Evolutionary conservation across 306 rosid species (phyloP).

Genomic region (Hippophae gyantsensis): DNA sequence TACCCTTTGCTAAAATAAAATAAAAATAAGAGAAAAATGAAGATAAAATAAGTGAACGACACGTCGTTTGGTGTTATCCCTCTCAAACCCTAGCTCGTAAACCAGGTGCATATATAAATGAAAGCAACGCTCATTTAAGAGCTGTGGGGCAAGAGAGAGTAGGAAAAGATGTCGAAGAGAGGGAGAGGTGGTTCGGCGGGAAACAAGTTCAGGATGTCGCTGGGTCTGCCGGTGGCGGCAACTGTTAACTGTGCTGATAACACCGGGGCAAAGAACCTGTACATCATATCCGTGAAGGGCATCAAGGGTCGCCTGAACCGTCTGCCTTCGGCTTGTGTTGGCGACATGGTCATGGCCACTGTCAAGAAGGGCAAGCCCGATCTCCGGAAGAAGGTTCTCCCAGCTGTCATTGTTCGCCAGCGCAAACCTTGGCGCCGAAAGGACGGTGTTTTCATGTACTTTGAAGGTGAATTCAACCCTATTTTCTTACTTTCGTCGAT

Average conservation of each 20-base stretch:
- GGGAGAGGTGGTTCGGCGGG: slow-evolving; percentile 92
- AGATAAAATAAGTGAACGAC: too few relatives aligned
- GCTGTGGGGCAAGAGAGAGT: not conserved
- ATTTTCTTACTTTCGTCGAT: not conserved
- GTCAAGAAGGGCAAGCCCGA: slow-evolving; percentile 91
- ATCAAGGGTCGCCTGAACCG: slow-evolving; percentile 82
- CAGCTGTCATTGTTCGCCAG: slow-evolving; percentile 89
- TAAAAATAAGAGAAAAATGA: too few relatives aligned
- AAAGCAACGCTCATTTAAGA: not conserved
- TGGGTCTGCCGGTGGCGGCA: slow-evolving; percentile 96
- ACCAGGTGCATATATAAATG: not conserved
- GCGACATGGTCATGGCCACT: slow-evolving; percentile 97
- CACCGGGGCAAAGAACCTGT: slow-evolving; percentile 86
- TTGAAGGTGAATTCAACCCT: slow-evolving; percentile 40
- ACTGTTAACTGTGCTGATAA: slow-evolving; percentile 89
- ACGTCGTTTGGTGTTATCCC: too few relatives aligned
- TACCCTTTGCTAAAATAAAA: too few relatives aligned
- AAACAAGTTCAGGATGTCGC: slow-evolving; percentile 87
- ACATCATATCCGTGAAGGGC: slow-evolving; percentile 83
- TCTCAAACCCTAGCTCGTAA: slow-evolving; percentile 12
- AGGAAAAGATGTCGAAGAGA: slow-evolving; percentile 26
- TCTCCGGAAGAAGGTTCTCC: slow-evolving; percentile 83
- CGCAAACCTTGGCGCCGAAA: slow-evolving; percentile 89
- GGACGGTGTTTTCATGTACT: slow-evolving; percentile 95
- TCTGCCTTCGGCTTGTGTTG: slow-evolving; percentile 87